Conservation (phyloP, 169 alveolate genomes). For the Theileria annulata region DNA sequence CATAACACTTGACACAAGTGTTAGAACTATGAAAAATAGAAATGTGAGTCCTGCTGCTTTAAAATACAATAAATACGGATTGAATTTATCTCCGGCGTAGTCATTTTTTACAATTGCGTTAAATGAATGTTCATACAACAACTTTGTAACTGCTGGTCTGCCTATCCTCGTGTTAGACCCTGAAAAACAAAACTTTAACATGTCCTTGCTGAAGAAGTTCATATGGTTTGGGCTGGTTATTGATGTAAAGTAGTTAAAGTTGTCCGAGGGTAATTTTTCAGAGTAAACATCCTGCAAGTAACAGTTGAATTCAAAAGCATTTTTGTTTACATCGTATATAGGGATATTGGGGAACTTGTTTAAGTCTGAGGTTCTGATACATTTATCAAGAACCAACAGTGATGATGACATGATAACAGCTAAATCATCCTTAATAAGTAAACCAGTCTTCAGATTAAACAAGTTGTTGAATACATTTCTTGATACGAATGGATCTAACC, state of each 20-base stretch:
- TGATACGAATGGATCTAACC: constrained; percentile 71
- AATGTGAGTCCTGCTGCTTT: neutral
- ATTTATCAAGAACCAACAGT: neutral
- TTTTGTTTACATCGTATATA: neutral
- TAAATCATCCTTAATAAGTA: constrained; percentile 43
- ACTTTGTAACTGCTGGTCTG: neutral
- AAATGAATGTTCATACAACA: constrained; percentile 3
- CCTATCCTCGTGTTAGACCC: constrained; percentile 19
- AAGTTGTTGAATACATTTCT: constrained; percentile 68
- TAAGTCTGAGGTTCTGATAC: constrained; percentile 2
- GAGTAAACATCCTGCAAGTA: neutral
- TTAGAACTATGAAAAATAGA: constrained; percentile 6
- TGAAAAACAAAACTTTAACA: constrained; percentile 1
- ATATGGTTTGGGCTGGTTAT: neutral
- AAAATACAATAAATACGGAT: constrained; percentile 12
- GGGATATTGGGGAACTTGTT: neutral
- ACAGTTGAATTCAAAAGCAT: neutral
- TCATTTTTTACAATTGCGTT: neutral
- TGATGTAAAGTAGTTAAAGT: neutral
- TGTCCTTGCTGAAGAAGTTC: neutral
- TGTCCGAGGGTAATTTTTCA: neutral
- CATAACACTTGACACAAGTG: constrained; percentile 9
- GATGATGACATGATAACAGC: constrained; percentile 40
- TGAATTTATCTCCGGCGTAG: neutral
- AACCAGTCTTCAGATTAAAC: constrained; percentile 45